These are phyloP conservation scores for Chaetomiaceae sp. DNA, from an alignment of 2,329 filamentous ascomycete genomes.

Conservation along the genomic window DNA sequence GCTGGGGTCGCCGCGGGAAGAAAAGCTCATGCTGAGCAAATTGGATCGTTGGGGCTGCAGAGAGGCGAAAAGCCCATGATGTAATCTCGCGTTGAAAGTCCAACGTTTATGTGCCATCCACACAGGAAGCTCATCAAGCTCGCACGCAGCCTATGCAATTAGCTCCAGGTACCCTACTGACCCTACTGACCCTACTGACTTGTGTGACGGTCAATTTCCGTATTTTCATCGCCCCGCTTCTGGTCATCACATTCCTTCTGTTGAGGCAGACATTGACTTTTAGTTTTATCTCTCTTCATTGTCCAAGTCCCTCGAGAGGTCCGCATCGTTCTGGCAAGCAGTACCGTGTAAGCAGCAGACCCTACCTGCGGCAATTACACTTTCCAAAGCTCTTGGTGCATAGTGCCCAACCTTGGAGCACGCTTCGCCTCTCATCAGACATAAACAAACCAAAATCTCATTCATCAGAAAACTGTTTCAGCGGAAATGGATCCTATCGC, in stretches of 20 bases:
- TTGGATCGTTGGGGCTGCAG: slow-evolving; percentile 5
- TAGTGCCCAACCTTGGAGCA: neutral
- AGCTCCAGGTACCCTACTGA: neutral
- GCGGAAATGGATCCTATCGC: slow-evolving; percentile 29
- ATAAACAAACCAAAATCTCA: neutral
- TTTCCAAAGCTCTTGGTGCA: neutral
- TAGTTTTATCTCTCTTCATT: neutral
- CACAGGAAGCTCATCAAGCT: slow-evolving; percentile 6
- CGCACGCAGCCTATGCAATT: neutral
- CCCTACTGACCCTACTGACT: too few species aligned
- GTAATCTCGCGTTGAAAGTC: too few species aligned
- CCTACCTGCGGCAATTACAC: neutral
- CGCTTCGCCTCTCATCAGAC: neutral
- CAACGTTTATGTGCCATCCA: slow-evolving; percentile 14
- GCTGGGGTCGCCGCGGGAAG: neutral
- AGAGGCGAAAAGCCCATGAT: slow-evolving; percentile 18
- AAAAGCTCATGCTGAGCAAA: slow-evolving; percentile 1
- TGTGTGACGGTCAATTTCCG: slow-evolving; percentile 23
- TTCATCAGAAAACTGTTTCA: neutral
- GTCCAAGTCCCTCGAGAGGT: neutral
- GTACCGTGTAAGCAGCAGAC: too few species aligned
- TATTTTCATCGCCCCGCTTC: slow-evolving; percentile 8
- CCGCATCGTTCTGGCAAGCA: too few species aligned
- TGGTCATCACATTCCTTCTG: neutral
- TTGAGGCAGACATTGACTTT: neutral